Conservation (phyloP, 768 basidiomycete species). For the Pleurotus giganteus region DNA sequence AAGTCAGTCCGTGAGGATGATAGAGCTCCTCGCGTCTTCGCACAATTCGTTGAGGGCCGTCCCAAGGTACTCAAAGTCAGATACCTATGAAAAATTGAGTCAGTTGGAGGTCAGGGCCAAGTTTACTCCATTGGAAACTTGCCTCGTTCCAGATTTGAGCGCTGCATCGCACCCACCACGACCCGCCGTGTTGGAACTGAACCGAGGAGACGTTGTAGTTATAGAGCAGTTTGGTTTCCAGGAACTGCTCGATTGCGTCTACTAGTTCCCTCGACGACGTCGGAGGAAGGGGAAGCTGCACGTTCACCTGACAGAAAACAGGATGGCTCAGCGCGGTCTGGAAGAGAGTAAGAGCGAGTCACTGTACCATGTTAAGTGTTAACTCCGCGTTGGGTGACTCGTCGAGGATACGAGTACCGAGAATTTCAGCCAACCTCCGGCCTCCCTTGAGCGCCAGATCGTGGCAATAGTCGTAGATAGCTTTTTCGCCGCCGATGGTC, state of each 20-base stretch:
- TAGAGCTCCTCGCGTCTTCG: conserved; percentile 4
- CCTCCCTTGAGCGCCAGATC: conserved; percentile 68
- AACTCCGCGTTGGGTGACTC: conserved; percentile 40
- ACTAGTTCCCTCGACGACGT: conserved; percentile 14
- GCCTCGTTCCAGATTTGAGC: conserved; percentile 42
- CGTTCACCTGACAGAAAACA: conserved; percentile 26
- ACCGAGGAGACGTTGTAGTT: conserved; percentile 30
- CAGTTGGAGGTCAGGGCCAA: not conserved
- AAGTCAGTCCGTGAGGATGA: not conserved
- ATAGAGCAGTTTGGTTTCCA: conserved; percentile 26
- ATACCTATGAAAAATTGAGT: conserved; percentile 12
- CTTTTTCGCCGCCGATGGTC: conserved; percentile 72
- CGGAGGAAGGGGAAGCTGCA: conserved; percentile 31
- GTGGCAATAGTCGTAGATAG: conserved; percentile 71
- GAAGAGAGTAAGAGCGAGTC: not conserved
- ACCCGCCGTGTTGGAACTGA: conserved; percentile 32
- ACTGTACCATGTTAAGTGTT: conserved; percentile 66
- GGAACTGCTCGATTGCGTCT: conserved; percentile 18
- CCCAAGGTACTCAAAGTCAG: conserved; percentile 18
- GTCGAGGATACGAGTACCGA: conserved; percentile 66
- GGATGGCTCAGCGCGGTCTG: not conserved
- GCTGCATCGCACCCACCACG: conserved; percentile 40
- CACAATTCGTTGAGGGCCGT: conserved; percentile 9
- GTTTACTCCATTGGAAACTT: conserved; percentile 1
- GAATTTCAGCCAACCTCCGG: conserved; percentile 49